phyloP scores from a whole-genome alignment of 768 basidiomycete species.

The Suillus sp. region DNA sequence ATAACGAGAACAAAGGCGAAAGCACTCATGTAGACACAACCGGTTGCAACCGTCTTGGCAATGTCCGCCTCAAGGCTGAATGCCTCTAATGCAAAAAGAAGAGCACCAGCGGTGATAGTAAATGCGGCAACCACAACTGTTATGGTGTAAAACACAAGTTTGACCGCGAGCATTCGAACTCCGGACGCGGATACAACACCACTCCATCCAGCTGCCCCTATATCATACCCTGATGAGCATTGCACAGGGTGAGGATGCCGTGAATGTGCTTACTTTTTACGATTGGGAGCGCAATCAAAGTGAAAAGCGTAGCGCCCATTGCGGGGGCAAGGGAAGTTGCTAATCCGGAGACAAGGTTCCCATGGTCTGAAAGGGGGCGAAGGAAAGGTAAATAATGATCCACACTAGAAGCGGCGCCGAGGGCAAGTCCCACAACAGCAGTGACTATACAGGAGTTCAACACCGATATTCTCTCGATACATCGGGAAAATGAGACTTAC shows the following conservation, averaged over 20 bases:
- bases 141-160: constrained; percentile 62
- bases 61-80: constrained; percentile 45
- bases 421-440: constrained; percentile 65
- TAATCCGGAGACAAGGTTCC: constrained; percentile 59
- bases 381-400: constrained; percentile 73
- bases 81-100: constrained; percentile 66
- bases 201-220: constrained; percentile 56
- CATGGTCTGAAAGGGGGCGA: constrained; percentile 46
- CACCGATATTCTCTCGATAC: constrained; percentile 7
- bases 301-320: constrained; percentile 59
- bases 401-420: constrained; percentile 72
- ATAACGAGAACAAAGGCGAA: constrained; percentile 60
- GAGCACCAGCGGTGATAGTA: constrained; percentile 66
- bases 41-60: constrained; percentile 58
- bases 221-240: not conserved
- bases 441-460: constrained; percentile 50
- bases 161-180: constrained; percentile 58
- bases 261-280: constrained; percentile 54
- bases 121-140: constrained; percentile 57
- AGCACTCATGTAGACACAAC: constrained; percentile 69
- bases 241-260: not conserved
- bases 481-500: constrained; percentile 46
- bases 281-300: constrained; percentile 50
- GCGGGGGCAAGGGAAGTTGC: constrained; percentile 71
- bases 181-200: constrained; percentile 66